A percentile compares a stretch with the other conserved stretches of the same genome.
Conservation (phyloP, 129 eudicot genomes). For the Helianthus tuberosus region DNA sequence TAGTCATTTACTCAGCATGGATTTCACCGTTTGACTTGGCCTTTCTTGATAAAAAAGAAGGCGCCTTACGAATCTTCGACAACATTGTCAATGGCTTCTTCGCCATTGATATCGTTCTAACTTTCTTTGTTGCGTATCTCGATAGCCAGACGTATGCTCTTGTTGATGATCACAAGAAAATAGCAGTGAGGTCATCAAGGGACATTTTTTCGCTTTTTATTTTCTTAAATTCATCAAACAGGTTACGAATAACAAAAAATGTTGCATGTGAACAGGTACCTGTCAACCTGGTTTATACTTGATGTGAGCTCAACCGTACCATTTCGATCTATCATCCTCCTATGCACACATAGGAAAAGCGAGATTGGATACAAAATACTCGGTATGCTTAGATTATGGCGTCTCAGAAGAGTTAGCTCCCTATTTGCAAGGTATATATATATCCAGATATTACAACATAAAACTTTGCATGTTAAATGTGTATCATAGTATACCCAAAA, state of each 20-base stretch:
- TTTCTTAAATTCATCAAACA: neutral
- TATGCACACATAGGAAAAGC: slow-evolving; percentile 67
- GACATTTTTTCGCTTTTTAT: neutral
- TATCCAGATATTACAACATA: neutral
- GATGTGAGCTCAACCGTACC: slow-evolving; percentile 94
- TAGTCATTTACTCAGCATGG: slow-evolving; percentile 95
- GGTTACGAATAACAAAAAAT: slow-evolving; percentile 9
- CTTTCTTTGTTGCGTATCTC: slow-evolving; percentile 96
- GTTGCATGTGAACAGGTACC: slow-evolving; percentile 59
- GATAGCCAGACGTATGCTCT: slow-evolving; percentile 73
- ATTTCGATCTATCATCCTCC: slow-evolving; percentile 67
- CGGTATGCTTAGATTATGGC: slow-evolving; percentile 96
- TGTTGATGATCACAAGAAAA: slow-evolving; percentile 76
- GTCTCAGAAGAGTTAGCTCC: slow-evolving; percentile 95
- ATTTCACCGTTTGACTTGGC: slow-evolving; percentile 90
- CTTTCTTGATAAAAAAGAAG: slow-evolving; percentile 57
- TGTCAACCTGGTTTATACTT: slow-evolving; percentile 86
- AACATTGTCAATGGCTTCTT: slow-evolving; percentile 89
- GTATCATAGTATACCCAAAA: slow-evolving; percentile 12
- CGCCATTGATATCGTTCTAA: slow-evolving; percentile 79
- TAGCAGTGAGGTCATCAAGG: slow-evolving; percentile 67
- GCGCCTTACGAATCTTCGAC: slow-evolving; percentile 68
- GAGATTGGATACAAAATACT: slow-evolving; percentile 68
- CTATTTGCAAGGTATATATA: slow-evolving; percentile 77
- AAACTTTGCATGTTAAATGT: slow-evolving; percentile 16